phyloP scores from a whole-genome alignment of 208 protist genomes.

The Naegleria gruberi region DNA sequence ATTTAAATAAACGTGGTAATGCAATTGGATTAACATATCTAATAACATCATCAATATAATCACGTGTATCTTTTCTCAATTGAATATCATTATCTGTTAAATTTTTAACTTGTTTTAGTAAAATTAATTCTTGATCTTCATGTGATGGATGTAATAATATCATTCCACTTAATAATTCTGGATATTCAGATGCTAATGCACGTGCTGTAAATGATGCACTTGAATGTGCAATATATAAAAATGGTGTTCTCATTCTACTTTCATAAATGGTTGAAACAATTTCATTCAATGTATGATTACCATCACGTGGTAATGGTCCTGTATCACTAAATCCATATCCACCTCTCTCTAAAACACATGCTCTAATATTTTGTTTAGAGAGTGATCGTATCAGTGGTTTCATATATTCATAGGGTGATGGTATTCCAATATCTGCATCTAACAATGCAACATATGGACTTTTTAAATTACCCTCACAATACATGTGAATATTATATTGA shows the following conservation, averaged over 20 bases:
- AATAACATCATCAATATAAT: not conserved
- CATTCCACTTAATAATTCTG: not conserved
- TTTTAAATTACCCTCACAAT: not conserved
- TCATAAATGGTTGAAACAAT: not conserved
- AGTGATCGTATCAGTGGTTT: not conserved
- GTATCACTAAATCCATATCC: conserved; percentile 10
- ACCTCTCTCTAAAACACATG: not conserved
- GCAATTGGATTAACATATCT: not conserved
- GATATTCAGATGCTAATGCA: not conserved
- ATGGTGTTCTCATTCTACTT: not conserved
- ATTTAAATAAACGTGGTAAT: not conserved
- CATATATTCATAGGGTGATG: not conserved
- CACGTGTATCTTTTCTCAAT: not conserved
- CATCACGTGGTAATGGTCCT: not conserved
- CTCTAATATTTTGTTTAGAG: not conserved
- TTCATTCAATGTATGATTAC: not conserved
- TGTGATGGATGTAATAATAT: not conserved
- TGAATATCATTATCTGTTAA: not conserved
- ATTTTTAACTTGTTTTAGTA: not conserved
- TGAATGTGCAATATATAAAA: not conserved
- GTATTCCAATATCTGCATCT: not conserved
- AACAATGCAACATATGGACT: not conserved
- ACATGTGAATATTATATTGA: not conserved
- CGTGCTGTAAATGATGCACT: not conserved
- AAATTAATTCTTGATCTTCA: not conserved